Conservation (phyloP, 495 filamentous ascomycete species). For the Durotheca rogersii region DNA sequence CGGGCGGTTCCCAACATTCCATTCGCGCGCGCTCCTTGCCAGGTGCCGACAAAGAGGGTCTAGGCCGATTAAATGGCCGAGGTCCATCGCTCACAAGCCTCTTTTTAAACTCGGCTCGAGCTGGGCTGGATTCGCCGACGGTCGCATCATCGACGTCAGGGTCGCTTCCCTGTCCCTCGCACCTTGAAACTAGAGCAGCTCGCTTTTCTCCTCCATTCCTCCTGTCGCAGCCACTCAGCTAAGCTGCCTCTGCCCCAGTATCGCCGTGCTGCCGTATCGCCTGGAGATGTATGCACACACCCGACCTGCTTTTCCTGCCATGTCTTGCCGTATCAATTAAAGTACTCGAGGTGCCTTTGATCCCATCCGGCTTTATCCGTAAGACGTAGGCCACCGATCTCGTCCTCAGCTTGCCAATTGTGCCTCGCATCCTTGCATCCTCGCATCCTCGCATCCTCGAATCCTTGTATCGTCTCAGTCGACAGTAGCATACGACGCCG, state of each 20-base stretch:
- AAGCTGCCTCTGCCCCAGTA: no score
- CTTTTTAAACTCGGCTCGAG: conserved; percentile 28
- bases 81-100: conserved; percentile 25
- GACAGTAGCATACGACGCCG: background rate
- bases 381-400: conserved; percentile 3
- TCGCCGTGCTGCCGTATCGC: background rate
- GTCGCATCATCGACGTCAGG: conserved; percentile 30
- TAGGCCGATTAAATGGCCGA: conserved; percentile 22
- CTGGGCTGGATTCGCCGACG: conserved; percentile 7
- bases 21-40: conserved; percentile 16
- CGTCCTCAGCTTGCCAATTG: conserved; percentile 7
- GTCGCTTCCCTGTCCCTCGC: conserved; percentile 16
- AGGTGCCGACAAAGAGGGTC: conserved; percentile 23
- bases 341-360: conserved; percentile 13
- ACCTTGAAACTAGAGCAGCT: conserved; percentile 1
- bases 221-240: conserved; percentile 2
- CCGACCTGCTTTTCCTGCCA: background rate
- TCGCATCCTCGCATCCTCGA: background rate
- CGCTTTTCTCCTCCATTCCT: background rate
- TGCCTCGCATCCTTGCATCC: background rate
- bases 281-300: conserved; percentile 11
- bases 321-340: conserved; percentile 21
- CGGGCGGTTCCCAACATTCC: no score
- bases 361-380: conserved; percentile 27
- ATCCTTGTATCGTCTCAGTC: background rate